These are phyloP conservation scores for Flaveria ramosissima DNA, from an alignment of 129 eudicot genomes.

Conservation along the genomic window DNA sequence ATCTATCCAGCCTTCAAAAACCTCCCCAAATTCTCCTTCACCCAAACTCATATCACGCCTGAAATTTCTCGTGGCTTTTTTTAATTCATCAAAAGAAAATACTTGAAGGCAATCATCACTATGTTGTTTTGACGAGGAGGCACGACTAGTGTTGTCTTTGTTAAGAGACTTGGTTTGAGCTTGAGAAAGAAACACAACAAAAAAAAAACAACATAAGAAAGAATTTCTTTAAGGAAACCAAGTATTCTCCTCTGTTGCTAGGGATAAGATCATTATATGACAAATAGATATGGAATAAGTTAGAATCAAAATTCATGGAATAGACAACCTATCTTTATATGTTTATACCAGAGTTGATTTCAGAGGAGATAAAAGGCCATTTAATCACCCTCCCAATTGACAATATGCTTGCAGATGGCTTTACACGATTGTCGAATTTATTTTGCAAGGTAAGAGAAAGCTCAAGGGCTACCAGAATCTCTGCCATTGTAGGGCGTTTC, in stretches of 20 bases:
- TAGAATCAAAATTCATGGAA: neutral
- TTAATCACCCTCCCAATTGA: neutral
- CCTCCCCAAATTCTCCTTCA: conserved; percentile 14
- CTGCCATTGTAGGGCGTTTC: neutral
- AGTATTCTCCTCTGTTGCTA: no score
- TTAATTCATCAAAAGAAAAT: neutral
- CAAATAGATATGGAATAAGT: no score
- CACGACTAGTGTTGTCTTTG: neutral
- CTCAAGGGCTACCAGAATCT: neutral
- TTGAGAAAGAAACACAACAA: neutral
- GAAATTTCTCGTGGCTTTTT: conserved; percentile 11
- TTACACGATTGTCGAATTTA: neutral
- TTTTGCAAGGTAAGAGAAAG: neutral
- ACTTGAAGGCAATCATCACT: neutral
- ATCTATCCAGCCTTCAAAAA: conserved; percentile 19
- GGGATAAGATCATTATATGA: neutral
- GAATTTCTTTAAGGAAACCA: neutral
- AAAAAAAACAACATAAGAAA: neutral
- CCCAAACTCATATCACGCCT: neutral
- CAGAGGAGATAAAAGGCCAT: neutral
- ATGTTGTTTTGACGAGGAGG: neutral
- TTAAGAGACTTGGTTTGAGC: neutral
- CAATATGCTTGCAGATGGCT: neutral
- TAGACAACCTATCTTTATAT: no score
- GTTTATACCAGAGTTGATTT: neutral